phyloP scores from a whole-genome alignment of 2,329 filamentous ascomycete genomes.

The Ophiostoma sp. region DNA sequence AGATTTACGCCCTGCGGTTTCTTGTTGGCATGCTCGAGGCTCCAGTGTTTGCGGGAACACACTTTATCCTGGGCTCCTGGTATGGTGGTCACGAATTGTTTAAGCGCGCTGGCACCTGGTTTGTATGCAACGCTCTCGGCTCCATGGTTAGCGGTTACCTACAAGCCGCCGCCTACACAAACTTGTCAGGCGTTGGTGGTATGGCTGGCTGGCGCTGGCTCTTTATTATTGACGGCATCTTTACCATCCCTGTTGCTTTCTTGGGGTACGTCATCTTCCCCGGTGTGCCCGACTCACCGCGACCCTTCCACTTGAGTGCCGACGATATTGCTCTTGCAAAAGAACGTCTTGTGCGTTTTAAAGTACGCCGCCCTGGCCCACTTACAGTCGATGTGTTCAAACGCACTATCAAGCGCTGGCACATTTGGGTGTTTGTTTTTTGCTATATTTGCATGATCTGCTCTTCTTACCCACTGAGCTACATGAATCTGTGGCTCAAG shows the following conservation, averaged over 20 bases:
- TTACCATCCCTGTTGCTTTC: conserved; percentile 51
- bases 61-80: conserved; percentile 34
- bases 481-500: conserved; percentile 52
- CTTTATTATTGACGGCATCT: conserved; percentile 56
- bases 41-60: conserved; percentile 34
- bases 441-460: conserved; percentile 46
- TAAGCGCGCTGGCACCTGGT: conserved; percentile 31
- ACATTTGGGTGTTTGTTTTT: conserved; percentile 46
- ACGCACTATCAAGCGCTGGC: conserved; percentile 44
- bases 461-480: conserved; percentile 42
- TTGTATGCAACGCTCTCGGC: conserved; percentile 29
- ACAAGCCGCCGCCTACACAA: conserved; percentile 50
- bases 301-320: conserved; percentile 36
- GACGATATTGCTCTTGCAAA: conserved; percentile 37
- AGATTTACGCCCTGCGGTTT: conserved; percentile 34
- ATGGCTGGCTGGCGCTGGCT: conserved; percentile 50
- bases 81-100: conserved; percentile 31
- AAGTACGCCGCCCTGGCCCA: conserved; percentile 38
- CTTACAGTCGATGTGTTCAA: conserved; percentile 42
- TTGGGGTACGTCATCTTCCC: conserved; percentile 46
- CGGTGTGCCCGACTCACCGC: conserved; percentile 37
- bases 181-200: conserved; percentile 46
- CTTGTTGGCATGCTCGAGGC: conserved; percentile 35
- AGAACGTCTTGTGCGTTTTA: conserved; percentile 32
- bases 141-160: conserved; percentile 38